phyloP scores from a whole-genome alignment of 768 basidiomycete genomes.

The Gautieria morchelliformis region DNA sequence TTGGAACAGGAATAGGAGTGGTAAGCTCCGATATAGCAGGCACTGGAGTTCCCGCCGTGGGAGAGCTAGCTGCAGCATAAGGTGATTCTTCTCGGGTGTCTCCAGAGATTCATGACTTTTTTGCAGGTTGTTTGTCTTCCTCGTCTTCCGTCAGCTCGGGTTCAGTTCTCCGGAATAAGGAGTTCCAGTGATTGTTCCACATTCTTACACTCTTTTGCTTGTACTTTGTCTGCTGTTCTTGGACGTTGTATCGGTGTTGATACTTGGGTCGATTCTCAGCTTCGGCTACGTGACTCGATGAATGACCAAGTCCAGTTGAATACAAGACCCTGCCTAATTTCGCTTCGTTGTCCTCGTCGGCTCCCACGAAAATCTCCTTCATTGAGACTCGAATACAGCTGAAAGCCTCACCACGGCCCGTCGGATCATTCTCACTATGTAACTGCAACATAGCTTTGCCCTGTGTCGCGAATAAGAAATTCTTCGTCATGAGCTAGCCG shows the following conservation, averaged over 20 bases:
- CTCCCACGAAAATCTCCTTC: no score
- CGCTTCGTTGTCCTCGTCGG: constrained; percentile 88
- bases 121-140: no score
- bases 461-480: no score
- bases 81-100: constrained; percentile 4
- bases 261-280: no score
- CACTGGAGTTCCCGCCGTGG: neutral
- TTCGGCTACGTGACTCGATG: constrained; percentile 44
- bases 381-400: constrained; percentile 95
- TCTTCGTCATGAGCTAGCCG: constrained; percentile 94
- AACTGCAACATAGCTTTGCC: no score
- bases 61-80: constrained; percentile 2
- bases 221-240: no score
- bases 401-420: constrained; percentile 92
- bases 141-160: constrained; percentile 72
- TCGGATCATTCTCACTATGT: constrained; percentile 95
- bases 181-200: no score
- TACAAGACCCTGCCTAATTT: constrained; percentile 51
- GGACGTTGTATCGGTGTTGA: no score
- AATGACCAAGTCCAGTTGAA: constrained; percentile 2
- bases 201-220: no score
- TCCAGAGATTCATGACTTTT: no score
- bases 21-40: no score
- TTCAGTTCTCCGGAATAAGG: constrained; percentile 75
- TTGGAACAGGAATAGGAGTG: constrained; percentile 23